Percentiles rank a stretch among this genome's conserved stretches.
Conservation (phyloP, 805 yeast species). For the Suhomyces faveliae region DNA sequence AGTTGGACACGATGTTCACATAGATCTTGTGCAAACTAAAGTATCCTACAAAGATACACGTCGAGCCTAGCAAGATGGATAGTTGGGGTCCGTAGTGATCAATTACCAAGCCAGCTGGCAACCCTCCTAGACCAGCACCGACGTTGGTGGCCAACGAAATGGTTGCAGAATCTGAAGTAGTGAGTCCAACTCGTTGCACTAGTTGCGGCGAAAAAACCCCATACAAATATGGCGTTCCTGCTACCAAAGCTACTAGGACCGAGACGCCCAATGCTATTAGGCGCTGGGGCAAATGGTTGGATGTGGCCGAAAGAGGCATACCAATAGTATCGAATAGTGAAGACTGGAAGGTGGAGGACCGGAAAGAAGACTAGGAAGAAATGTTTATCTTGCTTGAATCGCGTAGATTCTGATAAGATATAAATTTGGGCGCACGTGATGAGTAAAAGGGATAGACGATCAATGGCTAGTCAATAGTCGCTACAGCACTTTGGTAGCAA, state of each 20-base stretch:
- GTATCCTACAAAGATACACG: slow-evolving; percentile 55
- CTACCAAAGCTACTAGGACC: slow-evolving; percentile 56
- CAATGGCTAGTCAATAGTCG: no score
- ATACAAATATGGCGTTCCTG: slow-evolving; percentile 75
- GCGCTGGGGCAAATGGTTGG: slow-evolving; percentile 15
- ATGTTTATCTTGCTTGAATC: no score
- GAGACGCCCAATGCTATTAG: slow-evolving; percentile 30
- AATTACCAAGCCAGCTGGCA: slow-evolving; percentile 67
- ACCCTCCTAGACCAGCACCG: slow-evolving; percentile 69
- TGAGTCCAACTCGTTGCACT: slow-evolving; percentile 52
- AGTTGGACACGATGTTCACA: slow-evolving; percentile 34
- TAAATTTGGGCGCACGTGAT: no score
- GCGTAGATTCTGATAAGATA: no score
- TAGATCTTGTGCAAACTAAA: slow-evolving; percentile 49
- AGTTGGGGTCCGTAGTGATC: slow-evolving; percentile 58
- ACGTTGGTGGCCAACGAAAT: slow-evolving; percentile 60
- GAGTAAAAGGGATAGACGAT: no score
- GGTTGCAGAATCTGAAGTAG: slow-evolving; percentile 61
- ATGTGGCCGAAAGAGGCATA: neutral
- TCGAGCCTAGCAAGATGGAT: slow-evolving; percentile 55
- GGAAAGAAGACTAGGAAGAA: no score
- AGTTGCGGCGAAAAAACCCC: slow-evolving; percentile 78
- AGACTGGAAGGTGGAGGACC: no score
- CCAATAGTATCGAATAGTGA: neutral
- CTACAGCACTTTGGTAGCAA: no score